Evolutionary conservation across 495 filamentous ascomycete species (phyloP).

Genomic region (Xylaria sp.): DNA sequence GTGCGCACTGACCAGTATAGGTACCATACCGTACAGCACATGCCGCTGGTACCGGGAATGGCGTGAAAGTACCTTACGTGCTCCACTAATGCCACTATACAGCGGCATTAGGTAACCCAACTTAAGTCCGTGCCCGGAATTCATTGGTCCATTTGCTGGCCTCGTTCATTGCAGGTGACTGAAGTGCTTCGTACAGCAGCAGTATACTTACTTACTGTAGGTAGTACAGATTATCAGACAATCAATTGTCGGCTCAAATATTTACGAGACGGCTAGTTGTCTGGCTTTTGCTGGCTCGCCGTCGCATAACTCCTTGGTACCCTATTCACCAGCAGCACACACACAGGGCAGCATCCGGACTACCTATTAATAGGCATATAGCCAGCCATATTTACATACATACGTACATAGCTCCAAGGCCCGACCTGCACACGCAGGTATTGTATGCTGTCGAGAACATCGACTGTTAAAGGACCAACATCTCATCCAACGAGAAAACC

Average conservation of each 20-base stretch:
- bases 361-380: conserved; percentile 11
- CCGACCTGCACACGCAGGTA: not conserved
- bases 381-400: not conserved
- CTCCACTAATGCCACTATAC: not conserved
- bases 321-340: not conserved
- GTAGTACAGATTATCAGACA: conserved; percentile 2
- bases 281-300: conserved; percentile 8
- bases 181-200: not conserved
- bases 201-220: no score
- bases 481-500: conserved; percentile 10
- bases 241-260: conserved; percentile 4
- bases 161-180: not conserved
- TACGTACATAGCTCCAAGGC: no score
- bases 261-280: not conserved
- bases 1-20: not conserved
- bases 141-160: conserved; percentile 17
- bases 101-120: conserved; percentile 15
- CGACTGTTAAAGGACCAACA: conserved; percentile 3
- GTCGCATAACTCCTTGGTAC: conserved; percentile 21
- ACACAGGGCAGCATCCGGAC: not conserved
- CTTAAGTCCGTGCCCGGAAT: not conserved
- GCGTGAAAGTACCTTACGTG: no score
- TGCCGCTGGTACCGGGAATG: not conserved
- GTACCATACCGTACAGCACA: not conserved
- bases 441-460: not conserved